Conservation (phyloP, 805 yeast genomes). For the Pichia californica region DNA sequence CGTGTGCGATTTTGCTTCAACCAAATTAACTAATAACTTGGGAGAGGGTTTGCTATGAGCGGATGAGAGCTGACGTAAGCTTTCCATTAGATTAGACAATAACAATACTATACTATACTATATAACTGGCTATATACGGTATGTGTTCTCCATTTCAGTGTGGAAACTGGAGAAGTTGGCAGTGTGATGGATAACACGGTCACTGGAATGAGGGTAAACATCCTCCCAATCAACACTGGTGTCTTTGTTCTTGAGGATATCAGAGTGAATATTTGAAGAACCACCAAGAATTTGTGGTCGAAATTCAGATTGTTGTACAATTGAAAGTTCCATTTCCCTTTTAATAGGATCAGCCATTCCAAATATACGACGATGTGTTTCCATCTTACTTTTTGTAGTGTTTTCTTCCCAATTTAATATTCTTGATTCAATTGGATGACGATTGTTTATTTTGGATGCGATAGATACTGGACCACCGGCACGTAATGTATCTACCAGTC, state of each 20-base stretch:
- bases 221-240: conserved; percentile 89
- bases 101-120: too few species aligned
- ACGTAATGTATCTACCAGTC: conserved; percentile 62
- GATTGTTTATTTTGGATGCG: conserved; percentile 58
- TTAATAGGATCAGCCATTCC: conserved; percentile 94
- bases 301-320: conserved; percentile 64
- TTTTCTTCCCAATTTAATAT: conserved; percentile 74
- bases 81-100: too few species aligned
- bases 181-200: neutral
- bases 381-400: conserved; percentile 63
- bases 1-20: too few species aligned
- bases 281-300: conserved; percentile 61
- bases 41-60: too few species aligned
- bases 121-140: neutral
- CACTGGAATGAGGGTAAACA: conserved; percentile 38
- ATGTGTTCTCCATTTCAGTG: conserved; percentile 2
- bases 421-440: conserved; percentile 83
- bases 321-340: conserved; percentile 79
- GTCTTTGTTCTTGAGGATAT: conserved; percentile 75
- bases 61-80: too few species aligned
- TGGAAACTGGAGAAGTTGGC: neutral
- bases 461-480: conserved; percentile 56
- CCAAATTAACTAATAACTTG: too few species aligned
- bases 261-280: conserved; percentile 42
- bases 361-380: conserved; percentile 72